Percentiles rank a stretch among this genome's conserved stretches.
phyloP scores from a whole-genome alignment of 192 early-diverging fungal genomes.

The Gryganskiella cystojenkinii region DNA sequence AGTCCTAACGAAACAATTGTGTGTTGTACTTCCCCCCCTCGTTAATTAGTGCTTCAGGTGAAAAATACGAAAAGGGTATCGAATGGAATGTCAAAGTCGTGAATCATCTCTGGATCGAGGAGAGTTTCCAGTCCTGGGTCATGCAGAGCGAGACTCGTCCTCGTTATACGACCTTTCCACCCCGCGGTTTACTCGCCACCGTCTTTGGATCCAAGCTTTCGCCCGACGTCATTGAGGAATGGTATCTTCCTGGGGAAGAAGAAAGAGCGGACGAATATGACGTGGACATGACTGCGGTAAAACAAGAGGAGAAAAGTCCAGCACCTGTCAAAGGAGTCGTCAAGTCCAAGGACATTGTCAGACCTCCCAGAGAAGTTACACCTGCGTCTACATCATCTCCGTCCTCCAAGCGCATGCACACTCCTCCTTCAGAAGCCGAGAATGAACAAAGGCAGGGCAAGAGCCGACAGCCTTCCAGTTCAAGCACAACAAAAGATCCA shows the following conservation, averaged over 20 bases:
- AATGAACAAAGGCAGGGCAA: too few relatives aligned
- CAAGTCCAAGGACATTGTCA: too few relatives aligned
- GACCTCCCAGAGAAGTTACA: too few relatives aligned
- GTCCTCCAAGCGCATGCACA: too few relatives aligned
- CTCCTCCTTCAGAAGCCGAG: too few relatives aligned
- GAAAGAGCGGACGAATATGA: neutral
- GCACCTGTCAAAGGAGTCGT: too few relatives aligned
- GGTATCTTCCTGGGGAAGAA: conserved; percentile 50
- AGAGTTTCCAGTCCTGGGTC: conserved; percentile 72
- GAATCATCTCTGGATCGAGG: conserved; percentile 92
- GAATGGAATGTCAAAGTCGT: conserved; percentile 76
- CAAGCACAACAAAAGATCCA: too few relatives aligned
- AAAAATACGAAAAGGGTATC: conserved; percentile 71
- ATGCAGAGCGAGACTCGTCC: conserved; percentile 65
- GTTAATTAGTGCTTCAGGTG: conserved; percentile 62
- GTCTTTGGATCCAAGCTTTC: conserved; percentile 65
- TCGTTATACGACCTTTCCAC: conserved; percentile 66
- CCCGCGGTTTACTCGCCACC: conserved; percentile 57
- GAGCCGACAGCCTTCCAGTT: too few relatives aligned
- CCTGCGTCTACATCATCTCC: too few relatives aligned
- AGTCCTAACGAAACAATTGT: too few relatives aligned
- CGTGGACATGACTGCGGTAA: neutral
- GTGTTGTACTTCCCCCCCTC: neutral
- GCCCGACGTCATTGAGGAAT: conserved; percentile 43
- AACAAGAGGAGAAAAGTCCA: neutral